Conservation (phyloP, 2,329 filamentous ascomycete genomes). For the Clonostachys rosea region DNA sequence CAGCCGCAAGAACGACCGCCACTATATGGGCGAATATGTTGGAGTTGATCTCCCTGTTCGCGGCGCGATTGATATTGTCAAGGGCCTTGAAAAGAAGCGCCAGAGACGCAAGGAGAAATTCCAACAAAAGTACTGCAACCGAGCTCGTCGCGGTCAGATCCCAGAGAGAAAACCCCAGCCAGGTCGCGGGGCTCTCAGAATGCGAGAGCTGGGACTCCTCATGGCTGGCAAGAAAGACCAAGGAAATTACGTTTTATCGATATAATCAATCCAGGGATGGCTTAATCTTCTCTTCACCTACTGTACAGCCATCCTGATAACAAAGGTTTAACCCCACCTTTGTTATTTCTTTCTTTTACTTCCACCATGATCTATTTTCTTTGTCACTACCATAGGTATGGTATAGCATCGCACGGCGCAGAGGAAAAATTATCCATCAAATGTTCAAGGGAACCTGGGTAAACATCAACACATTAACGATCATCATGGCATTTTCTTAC, state of each 20-base stretch:
- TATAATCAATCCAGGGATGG: conserved; percentile 34
- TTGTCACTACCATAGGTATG: no score
- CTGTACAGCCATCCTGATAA: background rate
- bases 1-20: conserved; percentile 26
- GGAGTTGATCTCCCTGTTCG: conserved; percentile 63
- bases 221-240: conserved; percentile 76
- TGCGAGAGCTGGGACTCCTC: conserved; percentile 76
- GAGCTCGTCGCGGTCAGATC: conserved; percentile 65
- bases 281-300: conserved; percentile 4
- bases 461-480: no score
- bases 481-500: no score
- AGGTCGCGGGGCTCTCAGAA: conserved; percentile 86
- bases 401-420: no score
- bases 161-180: conserved; percentile 64
- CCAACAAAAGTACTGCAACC: conserved; percentile 83
- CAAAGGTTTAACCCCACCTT: background rate
- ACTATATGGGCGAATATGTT: background rate
- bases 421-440: no score
- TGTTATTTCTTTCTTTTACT: background rate
- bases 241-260: conserved; percentile 73
- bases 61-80: conserved; percentile 96
- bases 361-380: background rate
- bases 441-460: no score
- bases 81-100: conserved; percentile 90
- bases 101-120: conserved; percentile 91